Base-by-base conservation (phyloP, 2,329 filamentous ascomycete genomes). In the Davidsoniella australis region DNA sequence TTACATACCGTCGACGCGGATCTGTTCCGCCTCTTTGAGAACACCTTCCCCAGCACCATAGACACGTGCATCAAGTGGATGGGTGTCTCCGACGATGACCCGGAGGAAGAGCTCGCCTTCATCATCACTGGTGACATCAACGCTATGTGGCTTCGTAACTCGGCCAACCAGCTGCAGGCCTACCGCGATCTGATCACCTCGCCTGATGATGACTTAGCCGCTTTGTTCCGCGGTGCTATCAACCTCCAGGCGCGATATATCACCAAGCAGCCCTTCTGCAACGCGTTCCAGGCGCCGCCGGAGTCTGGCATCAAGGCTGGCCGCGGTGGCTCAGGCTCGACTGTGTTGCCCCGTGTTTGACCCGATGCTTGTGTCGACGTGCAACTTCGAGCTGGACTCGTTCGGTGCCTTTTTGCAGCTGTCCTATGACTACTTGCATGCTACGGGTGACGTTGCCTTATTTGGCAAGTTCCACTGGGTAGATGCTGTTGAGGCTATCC, bases 371-470 rank as follows among this genome's bases (percentile, higher is more conserved):
- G 65, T 89, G 1, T 89, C 85, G 58, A 85, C 88, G 60, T 93
- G 85, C 71, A 94, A 94, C 65, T 94, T 89, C 63, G 87, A 94
- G 64, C 75, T 94, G 37, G 87, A 94, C 66, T 89, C 85, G 6
- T 73, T 94, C 2, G 86, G 86, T 0, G 79, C 84, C 41, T 94
- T 94, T 62, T 71, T 94, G n/a, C 78, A 83, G 40, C 71, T 94
- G 3, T 78, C 77, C 2, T 80, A 84, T 45, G 78, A 88, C 53
- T 94, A 91, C 64, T 73, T 85, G 62, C 70, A 74, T 23, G 71
- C 76, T 54, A 88, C 84, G 0, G 72, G 72, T 0, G 85, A 84
- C 17, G 73, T 71, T 2, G 74, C 73, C 51, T 82, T 82, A 42
- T 88, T 87, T 61, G 62, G 82, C 29, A 80, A 72, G 1, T 66